These are phyloP conservation scores for Termitomyces eurrhizus DNA, from an alignment of 768 basidiomycete genomes.

Conservation along the genomic window DNA sequence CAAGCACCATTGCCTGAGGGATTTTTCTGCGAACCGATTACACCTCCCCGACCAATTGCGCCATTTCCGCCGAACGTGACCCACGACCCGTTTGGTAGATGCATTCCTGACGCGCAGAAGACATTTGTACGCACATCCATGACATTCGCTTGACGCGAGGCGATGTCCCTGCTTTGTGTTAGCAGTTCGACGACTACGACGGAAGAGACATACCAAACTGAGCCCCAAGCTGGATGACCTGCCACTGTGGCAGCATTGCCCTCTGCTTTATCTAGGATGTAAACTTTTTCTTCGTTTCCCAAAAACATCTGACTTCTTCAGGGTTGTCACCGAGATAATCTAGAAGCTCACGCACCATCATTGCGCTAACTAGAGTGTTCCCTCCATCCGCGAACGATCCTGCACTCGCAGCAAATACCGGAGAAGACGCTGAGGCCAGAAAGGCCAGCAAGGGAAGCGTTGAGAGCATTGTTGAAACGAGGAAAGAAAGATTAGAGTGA, in stretches of 20 bases:
- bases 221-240: slow-evolving; percentile 72
- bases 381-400: slow-evolving; percentile 47
- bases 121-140: slow-evolving; percentile 75
- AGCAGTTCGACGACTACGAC: not conserved
- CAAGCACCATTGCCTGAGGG: slow-evolving; percentile 44
- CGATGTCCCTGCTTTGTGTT: slow-evolving; percentile 48
- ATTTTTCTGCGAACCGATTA: slow-evolving; percentile 47
- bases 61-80: slow-evolving; percentile 76
- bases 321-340: not conserved
- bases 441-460: slow-evolving; percentile 19
- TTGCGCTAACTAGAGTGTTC: slow-evolving; percentile 42
- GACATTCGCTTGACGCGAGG: slow-evolving; percentile 50
- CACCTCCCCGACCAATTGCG: slow-evolving; percentile 64
- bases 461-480: slow-evolving; percentile 3
- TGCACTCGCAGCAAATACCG: slow-evolving; percentile 30
- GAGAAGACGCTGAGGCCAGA: slow-evolving; percentile 32
- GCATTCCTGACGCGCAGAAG: slow-evolving; percentile 83
- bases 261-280: slow-evolving; percentile 91
- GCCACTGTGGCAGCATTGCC: slow-evolving; percentile 63
- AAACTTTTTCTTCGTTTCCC: slow-evolving; percentile 76
- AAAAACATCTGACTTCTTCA: slow-evolving; percentile 60
- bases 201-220: slow-evolving; percentile 49
- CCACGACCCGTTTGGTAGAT: slow-evolving; percentile 75
- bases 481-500: slow-evolving; percentile 1
- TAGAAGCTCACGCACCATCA: slow-evolving; percentile 38